phyloP scores from a whole-genome alignment of 1,139 yeast genomes.

The Scheffersomyces illinoinensis region DNA sequence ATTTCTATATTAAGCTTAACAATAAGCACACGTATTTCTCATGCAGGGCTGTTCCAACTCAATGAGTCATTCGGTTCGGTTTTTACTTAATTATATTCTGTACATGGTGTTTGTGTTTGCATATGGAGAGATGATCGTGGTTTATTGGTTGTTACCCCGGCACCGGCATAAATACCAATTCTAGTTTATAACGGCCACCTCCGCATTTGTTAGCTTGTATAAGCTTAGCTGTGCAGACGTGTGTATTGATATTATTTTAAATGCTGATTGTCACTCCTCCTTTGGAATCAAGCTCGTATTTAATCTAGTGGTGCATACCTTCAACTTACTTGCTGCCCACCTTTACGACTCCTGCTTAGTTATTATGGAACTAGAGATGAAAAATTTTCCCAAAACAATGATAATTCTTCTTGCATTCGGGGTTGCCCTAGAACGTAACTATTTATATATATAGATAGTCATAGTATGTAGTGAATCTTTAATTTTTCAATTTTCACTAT shows the following conservation, averaged over 20 bases:
- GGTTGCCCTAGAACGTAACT: neutral
- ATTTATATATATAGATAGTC: neutral
- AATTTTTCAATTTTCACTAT: neutral
- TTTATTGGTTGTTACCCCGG: neutral
- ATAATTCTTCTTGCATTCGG: neutral
- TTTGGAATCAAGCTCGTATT: neutral
- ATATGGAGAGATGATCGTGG: neutral
- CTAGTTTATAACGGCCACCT: neutral
- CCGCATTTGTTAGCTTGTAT: neutral
- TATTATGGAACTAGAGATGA: neutral
- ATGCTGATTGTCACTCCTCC: neutral
- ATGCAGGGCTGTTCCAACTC: neutral
- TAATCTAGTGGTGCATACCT: neutral
- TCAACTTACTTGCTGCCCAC: neutral
- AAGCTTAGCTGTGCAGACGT: neutral
- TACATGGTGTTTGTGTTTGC: neutral
- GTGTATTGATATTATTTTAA: neutral
- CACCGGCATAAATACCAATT: neutral
- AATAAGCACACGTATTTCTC: neutral
- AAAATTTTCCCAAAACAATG: neutral
- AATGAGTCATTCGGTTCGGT: neutral
- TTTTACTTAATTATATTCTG: neutral
- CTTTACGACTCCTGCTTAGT: neutral
- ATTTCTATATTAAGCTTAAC: neutral
- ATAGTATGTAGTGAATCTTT: neutral